Evolutionary conservation across 2,329 filamentous ascomycete genomes (phyloP).

Genomic region (Pestalotiopsis sp.): DNA sequence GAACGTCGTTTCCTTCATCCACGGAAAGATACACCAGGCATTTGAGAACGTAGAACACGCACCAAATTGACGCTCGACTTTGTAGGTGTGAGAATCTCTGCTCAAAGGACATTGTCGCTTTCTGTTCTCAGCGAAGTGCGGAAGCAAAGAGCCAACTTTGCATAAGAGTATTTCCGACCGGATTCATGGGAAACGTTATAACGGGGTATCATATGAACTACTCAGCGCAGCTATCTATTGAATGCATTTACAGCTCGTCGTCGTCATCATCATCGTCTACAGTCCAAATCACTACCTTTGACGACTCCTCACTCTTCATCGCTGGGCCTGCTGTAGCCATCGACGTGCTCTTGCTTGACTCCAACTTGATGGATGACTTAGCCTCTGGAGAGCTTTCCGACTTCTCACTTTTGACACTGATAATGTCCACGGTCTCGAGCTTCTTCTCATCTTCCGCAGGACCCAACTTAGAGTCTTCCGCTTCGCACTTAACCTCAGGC

Average conservation of each 20-base stretch:
- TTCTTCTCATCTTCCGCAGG: neutral
- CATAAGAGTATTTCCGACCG: too few relatives aligned
- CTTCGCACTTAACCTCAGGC: neutral
- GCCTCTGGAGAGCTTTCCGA: neutral
- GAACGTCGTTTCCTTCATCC: neutral
- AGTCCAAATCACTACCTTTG: slow-evolving; percentile 16
- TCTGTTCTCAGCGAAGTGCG: too few relatives aligned
- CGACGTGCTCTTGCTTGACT: neutral
- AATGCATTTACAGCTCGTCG: slow-evolving; percentile 9
- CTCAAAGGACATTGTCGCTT: too few relatives aligned
- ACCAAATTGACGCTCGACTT: too few relatives aligned
- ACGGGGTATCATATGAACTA: neutral
- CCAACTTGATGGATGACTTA: neutral
- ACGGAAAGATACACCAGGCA: too few relatives aligned
- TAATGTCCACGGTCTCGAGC: neutral
- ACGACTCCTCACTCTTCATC: slow-evolving; percentile 11
- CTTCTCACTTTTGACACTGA: neutral
- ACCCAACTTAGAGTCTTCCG: neutral
- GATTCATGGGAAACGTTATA: neutral
- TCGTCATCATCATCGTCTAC: slow-evolving; percentile 13
- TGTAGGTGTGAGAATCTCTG: too few relatives aligned
- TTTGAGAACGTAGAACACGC: too few relatives aligned
- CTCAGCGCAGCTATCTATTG: neutral
- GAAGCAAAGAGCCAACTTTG: too few relatives aligned
- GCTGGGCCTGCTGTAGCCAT: neutral